Conservation (phyloP, 2,329 filamentous ascomycete genomes). For the Raffaelea ambrosiae region DNA sequence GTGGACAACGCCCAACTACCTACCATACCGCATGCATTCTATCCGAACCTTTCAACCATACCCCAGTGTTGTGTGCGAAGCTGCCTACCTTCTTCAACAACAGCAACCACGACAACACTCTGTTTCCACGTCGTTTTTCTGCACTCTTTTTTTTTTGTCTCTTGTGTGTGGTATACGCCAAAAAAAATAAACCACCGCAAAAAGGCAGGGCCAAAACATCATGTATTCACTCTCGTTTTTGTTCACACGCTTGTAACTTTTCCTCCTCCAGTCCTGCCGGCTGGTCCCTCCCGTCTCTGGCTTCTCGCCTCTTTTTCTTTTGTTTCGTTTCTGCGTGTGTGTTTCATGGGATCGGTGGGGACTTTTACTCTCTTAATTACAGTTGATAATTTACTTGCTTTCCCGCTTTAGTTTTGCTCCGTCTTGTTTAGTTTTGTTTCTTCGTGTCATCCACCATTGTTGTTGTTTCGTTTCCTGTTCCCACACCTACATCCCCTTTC, state of each 20-base stretch:
- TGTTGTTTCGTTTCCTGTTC: neutral
- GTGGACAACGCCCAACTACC: neutral
- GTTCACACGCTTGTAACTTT: neutral
- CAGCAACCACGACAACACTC: too few relatives aligned
- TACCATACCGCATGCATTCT: neutral
- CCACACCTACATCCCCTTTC: too few relatives aligned
- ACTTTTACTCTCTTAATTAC: constrained; percentile 2
- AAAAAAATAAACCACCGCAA: too few relatives aligned
- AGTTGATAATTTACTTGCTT: constrained; percentile 1
- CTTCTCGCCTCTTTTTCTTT: neutral
- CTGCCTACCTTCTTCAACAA: too few relatives aligned
- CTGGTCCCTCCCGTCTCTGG: neutral
- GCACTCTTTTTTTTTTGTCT: too few relatives aligned
- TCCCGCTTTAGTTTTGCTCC: neutral
- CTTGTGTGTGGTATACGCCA: too few relatives aligned
- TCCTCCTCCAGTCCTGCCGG: neutral
- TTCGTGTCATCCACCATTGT: neutral
- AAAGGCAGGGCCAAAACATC: too few relatives aligned
- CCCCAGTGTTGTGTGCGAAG: too few relatives aligned
- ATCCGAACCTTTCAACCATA: neutral
- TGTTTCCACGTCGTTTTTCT: too few relatives aligned
- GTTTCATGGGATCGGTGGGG: neutral
- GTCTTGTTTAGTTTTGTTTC: neutral
- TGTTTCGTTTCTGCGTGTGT: neutral
- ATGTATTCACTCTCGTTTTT: too few relatives aligned